These are phyloP conservation scores for Teratosphaeria nubilosa DNA, from an alignment of 2,329 filamentous ascomycete genomes.

Conservation along the genomic window DNA sequence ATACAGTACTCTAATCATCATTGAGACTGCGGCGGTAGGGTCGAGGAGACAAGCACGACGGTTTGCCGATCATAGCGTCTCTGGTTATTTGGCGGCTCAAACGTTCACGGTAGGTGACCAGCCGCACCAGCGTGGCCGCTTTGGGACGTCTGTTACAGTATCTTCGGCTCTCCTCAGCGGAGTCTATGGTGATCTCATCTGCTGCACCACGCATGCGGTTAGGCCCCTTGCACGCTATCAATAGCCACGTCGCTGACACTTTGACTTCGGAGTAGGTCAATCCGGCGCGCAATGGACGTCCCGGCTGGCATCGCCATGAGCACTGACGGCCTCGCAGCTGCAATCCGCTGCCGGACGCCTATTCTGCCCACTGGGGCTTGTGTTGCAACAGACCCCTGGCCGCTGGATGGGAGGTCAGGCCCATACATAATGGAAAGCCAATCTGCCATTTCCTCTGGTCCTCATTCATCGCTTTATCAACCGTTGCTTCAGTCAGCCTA, in stretches of 20 bases:
- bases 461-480: slow-evolving; percentile 1
- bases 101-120: neutral
- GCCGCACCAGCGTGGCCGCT: neutral
- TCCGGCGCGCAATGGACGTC: slow-evolving; percentile 10
- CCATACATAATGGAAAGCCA: slow-evolving; percentile 17
- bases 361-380: slow-evolving; percentile 12
- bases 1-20: neutral
- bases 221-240: slow-evolving; percentile 10
- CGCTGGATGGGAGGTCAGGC: slow-evolving; percentile 7
- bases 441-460: neutral
- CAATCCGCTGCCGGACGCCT: slow-evolving; percentile 14
- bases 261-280: slow-evolving; percentile 7
- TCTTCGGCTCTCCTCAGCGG: neutral
- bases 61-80: neutral
- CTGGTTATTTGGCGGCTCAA: neutral
- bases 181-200: neutral
- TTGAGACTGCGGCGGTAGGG: neutral
- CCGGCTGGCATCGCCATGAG: slow-evolving; percentile 12
- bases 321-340: slow-evolving; percentile 10
- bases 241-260: slow-evolving; percentile 11
- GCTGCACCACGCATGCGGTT: neutral
- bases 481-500: slow-evolving; percentile 17
- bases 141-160: neutral
- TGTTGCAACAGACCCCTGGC: slow-evolving; percentile 13
- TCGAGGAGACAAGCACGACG: neutral